Evolutionary conservation across 371 early-diverging fungal species (phyloP).

Genomic region (Rhizopus stolonifer): DNA sequence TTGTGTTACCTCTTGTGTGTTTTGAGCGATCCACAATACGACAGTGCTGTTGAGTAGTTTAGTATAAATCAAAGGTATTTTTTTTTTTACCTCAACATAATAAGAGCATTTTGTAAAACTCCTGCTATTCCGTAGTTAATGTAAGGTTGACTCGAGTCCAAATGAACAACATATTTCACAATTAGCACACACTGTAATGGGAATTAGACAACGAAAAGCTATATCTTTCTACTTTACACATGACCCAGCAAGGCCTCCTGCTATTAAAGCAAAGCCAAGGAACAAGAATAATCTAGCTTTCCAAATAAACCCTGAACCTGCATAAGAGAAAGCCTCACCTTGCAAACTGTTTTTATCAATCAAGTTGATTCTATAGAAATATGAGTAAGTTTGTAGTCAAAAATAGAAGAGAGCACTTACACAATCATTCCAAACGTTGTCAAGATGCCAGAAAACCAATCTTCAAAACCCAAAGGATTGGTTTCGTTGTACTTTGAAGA

Average conservation of each 20-base stretch:
- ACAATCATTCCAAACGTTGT: slow-evolving; percentile 77
- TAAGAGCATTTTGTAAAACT: slow-evolving; percentile 65
- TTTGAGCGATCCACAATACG: slow-evolving; percentile 50
- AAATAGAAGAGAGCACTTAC: slow-evolving; percentile 43
- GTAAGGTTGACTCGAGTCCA: slow-evolving; percentile 58
- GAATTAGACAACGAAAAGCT: neutral
- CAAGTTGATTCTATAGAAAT: slow-evolving; percentile 49
- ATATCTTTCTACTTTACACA: slow-evolving; percentile 49
- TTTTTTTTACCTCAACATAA: slow-evolving; percentile 66
- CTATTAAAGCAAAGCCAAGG: slow-evolving; percentile 77
- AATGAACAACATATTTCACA: slow-evolving; percentile 66
- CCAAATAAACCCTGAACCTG: slow-evolving; percentile 54
- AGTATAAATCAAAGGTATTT: neutral
- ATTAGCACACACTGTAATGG: slow-evolving; percentile 62
- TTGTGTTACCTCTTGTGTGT: slow-evolving; percentile 48
- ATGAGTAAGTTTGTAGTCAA: neutral
- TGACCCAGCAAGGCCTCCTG: slow-evolving; percentile 76
- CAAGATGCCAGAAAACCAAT: slow-evolving; percentile 79
- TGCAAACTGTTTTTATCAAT: slow-evolving; percentile 59
- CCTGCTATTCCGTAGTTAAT: slow-evolving; percentile 70
- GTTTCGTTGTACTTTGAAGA: slow-evolving; percentile 28
- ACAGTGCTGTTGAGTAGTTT: slow-evolving; percentile 26
- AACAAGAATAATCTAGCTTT: slow-evolving; percentile 75
- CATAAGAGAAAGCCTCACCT: slow-evolving; percentile 50
- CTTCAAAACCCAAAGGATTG: slow-evolving; percentile 67